phyloP scores from a whole-genome alignment of 2,329 filamentous ascomycete genomes.

The Xylariaceae sp. region DNA sequence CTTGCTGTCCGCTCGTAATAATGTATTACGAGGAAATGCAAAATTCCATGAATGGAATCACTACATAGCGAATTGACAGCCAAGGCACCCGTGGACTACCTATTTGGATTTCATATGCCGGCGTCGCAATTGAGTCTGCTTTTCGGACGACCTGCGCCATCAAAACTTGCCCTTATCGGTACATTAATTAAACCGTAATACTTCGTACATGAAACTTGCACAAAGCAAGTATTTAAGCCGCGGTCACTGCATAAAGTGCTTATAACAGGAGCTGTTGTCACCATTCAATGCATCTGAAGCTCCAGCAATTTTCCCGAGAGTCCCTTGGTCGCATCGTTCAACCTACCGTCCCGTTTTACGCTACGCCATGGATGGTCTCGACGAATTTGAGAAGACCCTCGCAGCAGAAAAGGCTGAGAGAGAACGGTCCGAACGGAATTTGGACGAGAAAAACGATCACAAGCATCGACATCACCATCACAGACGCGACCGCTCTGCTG shows the following conservation, averaged over 20 bases:
- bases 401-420: constrained; percentile 59
- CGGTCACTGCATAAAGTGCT: not conserved
- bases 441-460: constrained; percentile 43
- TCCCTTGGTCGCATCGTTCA: not conserved
- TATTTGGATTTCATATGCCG: no score
- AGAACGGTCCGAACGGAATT: constrained; percentile 36
- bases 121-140: no score
- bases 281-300: constrained; percentile 8
- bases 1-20: no score
- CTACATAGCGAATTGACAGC: no score
- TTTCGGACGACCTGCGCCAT: no score
- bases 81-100: no score
- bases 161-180: no score
- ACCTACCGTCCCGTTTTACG: not conserved
- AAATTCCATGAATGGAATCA: no score
- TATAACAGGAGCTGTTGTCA: constrained; percentile 9
- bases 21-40: no score
- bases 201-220: not conserved
- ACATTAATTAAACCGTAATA: no score
- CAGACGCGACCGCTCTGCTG: constrained; percentile 32
- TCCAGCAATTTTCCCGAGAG: not conserved
- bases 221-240: not conserved
- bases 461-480: constrained; percentile 43
- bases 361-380: constrained; percentile 48
- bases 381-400: constrained; percentile 74